Percentiles rank a stretch among this genome's conserved stretches.
These are phyloP conservation scores for Zygotorulaspora danielsina DNA, from an alignment of 805 yeast species.

Conservation along the genomic window DNA sequence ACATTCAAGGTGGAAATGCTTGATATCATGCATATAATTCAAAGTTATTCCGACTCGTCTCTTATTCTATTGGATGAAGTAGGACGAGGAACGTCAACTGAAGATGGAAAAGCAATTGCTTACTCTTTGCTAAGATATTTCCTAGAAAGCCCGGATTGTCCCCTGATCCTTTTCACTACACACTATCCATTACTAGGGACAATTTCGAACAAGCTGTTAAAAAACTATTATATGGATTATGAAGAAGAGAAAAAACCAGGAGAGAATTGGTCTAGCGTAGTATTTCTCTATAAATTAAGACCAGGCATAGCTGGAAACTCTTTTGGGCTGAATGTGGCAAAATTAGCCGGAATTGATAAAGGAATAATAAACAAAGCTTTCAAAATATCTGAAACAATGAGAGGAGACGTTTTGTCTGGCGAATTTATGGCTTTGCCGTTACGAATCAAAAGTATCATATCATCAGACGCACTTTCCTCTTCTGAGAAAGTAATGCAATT, in stretches of 20 bases:
- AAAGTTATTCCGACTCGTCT: constrained; percentile 72
- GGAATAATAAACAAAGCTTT: constrained; percentile 45
- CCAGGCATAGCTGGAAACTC: constrained; percentile 56
- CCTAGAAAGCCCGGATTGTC: constrained; percentile 37
- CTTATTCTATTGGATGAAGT: constrained; percentile 88
- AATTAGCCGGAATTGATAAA: constrained; percentile 58
- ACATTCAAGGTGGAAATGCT: constrained; percentile 96
- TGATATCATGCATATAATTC: constrained; percentile 83
- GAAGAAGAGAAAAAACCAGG: constrained; percentile 38
- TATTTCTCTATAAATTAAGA: constrained; percentile 50
- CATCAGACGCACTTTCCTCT: not conserved
- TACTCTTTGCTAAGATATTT: constrained; percentile 64
- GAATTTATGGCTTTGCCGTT: constrained; percentile 8
- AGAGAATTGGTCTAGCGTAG: constrained; percentile 40
- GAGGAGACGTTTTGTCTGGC: constrained; percentile 12
- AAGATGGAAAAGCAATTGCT: constrained; percentile 81
- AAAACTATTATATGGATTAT: constrained; percentile 71
- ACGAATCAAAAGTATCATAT: constrained; percentile 11
- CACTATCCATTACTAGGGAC: constrained; percentile 69
- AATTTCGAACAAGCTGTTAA: constrained; percentile 44
- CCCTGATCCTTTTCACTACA: constrained; percentile 73
- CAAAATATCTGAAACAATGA: constrained; percentile 25
- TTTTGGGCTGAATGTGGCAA: constrained; percentile 83
- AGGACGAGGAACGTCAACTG: constrained; percentile 85
- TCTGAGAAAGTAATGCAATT: constrained; percentile 6